These are phyloP conservation scores for Debaryomyces tyrocola DNA, from an alignment of 805 yeast species.

Conservation along the genomic window DNA sequence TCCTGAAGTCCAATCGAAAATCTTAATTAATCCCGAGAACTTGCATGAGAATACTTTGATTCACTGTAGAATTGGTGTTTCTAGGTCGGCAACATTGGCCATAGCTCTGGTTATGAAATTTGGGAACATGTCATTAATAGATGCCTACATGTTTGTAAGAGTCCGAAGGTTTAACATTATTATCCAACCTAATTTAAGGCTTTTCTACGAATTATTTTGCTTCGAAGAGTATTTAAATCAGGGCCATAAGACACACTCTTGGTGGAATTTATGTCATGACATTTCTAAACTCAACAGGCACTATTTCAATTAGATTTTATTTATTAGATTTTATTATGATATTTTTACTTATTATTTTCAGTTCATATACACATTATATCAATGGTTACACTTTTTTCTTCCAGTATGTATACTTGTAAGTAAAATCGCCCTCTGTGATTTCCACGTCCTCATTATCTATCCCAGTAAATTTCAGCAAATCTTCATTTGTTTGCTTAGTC, in stretches of 20 bases:
- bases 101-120: conserved; percentile 40
- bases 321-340: too few relatives aligned
- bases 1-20: conserved; percentile 25
- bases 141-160: conserved; percentile 38
- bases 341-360: not conserved
- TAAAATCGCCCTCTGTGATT: conserved; percentile 42
- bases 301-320: conserved; percentile 10
- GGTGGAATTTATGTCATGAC: conserved; percentile 32
- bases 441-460: conserved; percentile 23
- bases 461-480: conserved; percentile 41
- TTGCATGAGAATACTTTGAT: conserved; percentile 20
- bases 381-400: conserved; percentile 17
- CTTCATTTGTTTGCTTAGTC: conserved; percentile 30
- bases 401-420: conserved; percentile 65
- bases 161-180: conserved; percentile 41
- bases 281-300: conserved; percentile 26
- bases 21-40: conserved; percentile 18
- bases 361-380: not conserved
- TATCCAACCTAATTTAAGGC: conserved; percentile 40
- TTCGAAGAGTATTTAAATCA: conserved; percentile 23
- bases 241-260: conserved; percentile 18
- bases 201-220: conserved; percentile 37
- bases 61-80: conserved; percentile 44
- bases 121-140: conserved; percentile 25
- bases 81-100: conserved; percentile 42